These are phyloP conservation scores for Climacium dendroides DNA, from an alignment of 225 moss, liverwort and hornwort genomes.

Conservation along the genomic window DNA sequence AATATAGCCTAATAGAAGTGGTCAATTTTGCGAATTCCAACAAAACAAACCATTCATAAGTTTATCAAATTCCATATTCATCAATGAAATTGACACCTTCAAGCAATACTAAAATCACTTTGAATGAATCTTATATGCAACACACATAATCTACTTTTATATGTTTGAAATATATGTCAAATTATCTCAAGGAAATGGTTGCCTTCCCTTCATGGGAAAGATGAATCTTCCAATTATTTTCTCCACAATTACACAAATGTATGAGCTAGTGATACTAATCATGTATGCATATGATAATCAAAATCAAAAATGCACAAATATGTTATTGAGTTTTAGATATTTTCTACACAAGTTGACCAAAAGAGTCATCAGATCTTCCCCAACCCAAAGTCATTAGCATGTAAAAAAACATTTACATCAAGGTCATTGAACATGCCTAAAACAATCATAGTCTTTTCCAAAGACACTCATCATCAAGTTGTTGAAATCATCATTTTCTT, in stretches of 20 bases:
- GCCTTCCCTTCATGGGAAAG: neutral
- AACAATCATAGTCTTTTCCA: too few species aligned
- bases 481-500: neutral
- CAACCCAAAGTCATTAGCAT: neutral
- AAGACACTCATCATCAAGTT: too few species aligned
- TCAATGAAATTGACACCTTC: too few species aligned
- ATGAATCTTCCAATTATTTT: neutral
- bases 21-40: too few species aligned
- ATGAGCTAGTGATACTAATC: neutral
- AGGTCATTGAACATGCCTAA: too few species aligned
- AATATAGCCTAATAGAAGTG: too few species aligned
- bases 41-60: too few species aligned
- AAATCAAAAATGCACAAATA: neutral
- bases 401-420: neutral
- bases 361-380: too few species aligned
- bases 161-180: neutral
- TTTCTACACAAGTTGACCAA: too few species aligned
- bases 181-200: neutral
- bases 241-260: neutral
- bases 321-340: too few species aligned
- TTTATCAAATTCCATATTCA: too few species aligned
- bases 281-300: too few species aligned
- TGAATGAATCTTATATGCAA: neutral
- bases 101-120: neutral
- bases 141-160: neutral